Evolutionary conservation across 2,329 filamentous ascomycete species (phyloP), one percentile per base, ranked within the genome.

Genomic region (Fusarium proliferatum): DNA sequence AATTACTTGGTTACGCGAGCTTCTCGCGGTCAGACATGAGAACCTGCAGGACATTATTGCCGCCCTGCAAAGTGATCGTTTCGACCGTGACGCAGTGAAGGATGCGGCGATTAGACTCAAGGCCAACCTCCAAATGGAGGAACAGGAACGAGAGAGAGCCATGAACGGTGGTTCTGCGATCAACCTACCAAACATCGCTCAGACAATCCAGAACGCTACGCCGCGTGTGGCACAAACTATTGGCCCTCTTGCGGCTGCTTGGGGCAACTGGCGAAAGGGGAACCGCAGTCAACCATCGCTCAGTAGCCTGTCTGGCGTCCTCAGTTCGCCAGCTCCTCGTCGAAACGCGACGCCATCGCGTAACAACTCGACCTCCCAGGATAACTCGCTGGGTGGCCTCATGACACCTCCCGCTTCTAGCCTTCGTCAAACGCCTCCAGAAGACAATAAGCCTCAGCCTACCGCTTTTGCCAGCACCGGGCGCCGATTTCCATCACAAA

Each of bases 91-190:
- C 71, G 88, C 89, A 10, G 93, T 98, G 72, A 94, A 93, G 77
- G 95, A 98, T 80, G 95, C 95, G 10, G 94, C 94, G 41, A 98
- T 98, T 76, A 92, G 96, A 60, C 91, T 99, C 69, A 94, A 94
- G 80, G 94, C 96, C 19, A 98, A 97, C 79, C 87, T 99, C 41
- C 94, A 98, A 81, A 99, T 99, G 96, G 96, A 99, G 82, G 94
- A 97, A 80, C 94, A 97, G 81, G 95, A 98, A 83, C 94, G 94
- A 58, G 96, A 98, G 82, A 90, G 96, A 67, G 92, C 94, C 2
- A 89, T 94, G 83, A 91, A 92, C 61, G 91, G 91, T 53, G 89
- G 89, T 19, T 92, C 90, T 12, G 86, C 89, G 34, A 87, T 92
- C 69, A 89, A 87, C 61, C 86, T 96, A 75, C 93, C 94, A 9